Evolutionary conservation across 352 stramenopile species (phyloP), one percentile per base, ranked within the genome.

Genomic region (Globisporangium abappressorium): DNA sequence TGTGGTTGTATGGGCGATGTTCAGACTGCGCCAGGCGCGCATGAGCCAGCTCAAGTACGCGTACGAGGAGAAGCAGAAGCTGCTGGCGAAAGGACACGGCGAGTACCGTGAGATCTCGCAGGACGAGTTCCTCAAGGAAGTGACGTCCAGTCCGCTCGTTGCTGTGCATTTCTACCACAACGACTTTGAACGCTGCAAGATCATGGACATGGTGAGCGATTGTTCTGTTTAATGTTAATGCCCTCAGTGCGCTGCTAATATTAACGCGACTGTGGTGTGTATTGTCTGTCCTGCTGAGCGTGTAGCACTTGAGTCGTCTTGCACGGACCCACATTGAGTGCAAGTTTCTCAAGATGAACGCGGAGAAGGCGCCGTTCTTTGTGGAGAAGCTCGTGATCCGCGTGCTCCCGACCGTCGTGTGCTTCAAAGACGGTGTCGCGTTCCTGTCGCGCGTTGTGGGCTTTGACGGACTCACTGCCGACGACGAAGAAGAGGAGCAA

Each of bases 111-210:
- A 98, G 69, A 99, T 99, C 74, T 38, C 70, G 14, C 94, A 99
- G 77, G 96, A 99, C 75, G 97, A 98, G 70, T 99, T 99, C 75
- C 74, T 99, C 6, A 81, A 91, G 4, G 93, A 99, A 79, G 97
- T 98, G 7, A 98, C 95, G 14, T 76, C 72, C 11, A 93, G 79
- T 62, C 79, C 82, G 36, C 78, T 88, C 58, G 95, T 88, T 38
- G 83, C 98, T 3, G 87, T 98, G 41, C 95, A 99, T 67, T 99
- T 98, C 65, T 99, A 97, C 80, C 96, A 99, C 76, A 85, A 95
- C 34, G 97, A 99, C 67, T 99, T 99, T 81, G 90, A 98, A 78
- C 82, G 90, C 28, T 99, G 95, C 81, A 98, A 98, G 79, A 96
- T 99, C 72, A 98, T 99, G 93, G 95, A 99, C 76, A 97, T 91